Evolutionary conservation across 345 rosid species (phyloP).

Genomic region (Trapa bicornis): DNA sequence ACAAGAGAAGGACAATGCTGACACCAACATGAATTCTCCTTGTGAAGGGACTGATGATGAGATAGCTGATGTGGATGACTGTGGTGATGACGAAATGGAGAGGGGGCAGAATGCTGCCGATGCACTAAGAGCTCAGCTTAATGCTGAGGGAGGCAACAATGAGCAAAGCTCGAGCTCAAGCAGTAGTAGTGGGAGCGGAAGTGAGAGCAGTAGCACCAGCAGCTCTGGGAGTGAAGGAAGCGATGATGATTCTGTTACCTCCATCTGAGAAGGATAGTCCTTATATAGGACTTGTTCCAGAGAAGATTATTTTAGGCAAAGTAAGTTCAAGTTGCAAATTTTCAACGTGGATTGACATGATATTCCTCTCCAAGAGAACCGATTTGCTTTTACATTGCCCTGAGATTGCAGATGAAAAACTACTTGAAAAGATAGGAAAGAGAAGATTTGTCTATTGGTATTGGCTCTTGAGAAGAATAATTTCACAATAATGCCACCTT

Average conservation of each 20-base stretch:
- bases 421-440: background rate
- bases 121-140: constrained; percentile 79
- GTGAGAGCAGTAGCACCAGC: constrained; percentile 53
- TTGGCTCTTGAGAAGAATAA: background rate
- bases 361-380: background rate
- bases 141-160: constrained; percentile 26
- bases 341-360: background rate
- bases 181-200: constrained; percentile 66
- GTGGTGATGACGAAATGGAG: constrained; percentile 57
- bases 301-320: background rate
- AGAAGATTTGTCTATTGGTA: background rate
- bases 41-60: constrained; percentile 51
- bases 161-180: constrained; percentile 38
- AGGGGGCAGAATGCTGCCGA: constrained; percentile 84
- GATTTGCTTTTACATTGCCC: background rate
- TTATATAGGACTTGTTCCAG: background rate
- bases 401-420: background rate
- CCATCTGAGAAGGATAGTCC: constrained; percentile 26
- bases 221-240: constrained; percentile 55
- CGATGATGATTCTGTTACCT: constrained; percentile 55
- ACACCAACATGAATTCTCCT: constrained; percentile 10
- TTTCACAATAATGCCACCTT: background rate
- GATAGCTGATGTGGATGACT: constrained; percentile 81
- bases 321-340: background rate
- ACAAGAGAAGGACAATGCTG: constrained; percentile 21